Percentiles rank a stretch among this genome's conserved stretches.
phyloP scores from a whole-genome alignment of 345 rosid genomes.

The Gossypium thurberi region DNA sequence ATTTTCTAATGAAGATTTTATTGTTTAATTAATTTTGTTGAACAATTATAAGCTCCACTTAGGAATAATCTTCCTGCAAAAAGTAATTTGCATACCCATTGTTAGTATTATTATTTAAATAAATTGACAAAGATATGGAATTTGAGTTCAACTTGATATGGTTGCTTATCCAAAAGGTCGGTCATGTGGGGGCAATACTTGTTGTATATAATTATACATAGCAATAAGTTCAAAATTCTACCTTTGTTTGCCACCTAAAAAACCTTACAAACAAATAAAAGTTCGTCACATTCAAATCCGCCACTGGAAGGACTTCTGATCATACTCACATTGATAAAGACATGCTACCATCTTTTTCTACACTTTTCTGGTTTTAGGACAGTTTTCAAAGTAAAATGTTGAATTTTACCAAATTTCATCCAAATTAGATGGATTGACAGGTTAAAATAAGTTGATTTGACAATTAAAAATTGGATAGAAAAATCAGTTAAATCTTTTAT shows the following conservation, averaged over 20 bases:
- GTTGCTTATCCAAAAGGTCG: neutral
- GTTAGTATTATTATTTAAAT: neutral
- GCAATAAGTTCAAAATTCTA: neutral
- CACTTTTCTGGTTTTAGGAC: neutral
- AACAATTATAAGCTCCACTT: neutral
- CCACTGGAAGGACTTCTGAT: too few species aligned
- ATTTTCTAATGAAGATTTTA: neutral
- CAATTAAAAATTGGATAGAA: fast-evolving
- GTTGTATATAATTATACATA: neutral
- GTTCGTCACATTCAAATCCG: neutral
- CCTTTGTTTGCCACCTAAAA: neutral
- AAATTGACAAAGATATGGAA: neutral
- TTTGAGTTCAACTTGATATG: neutral
- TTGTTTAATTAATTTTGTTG: too few species aligned
- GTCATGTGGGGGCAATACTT: neutral
- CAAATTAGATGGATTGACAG: too few species aligned
- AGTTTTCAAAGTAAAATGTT: too few species aligned
- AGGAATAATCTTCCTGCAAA: neutral
- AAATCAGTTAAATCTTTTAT: too few species aligned
- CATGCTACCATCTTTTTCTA: neutral
- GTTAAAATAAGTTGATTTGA: too few species aligned
- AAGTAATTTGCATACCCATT: neutral
- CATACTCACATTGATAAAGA: conserved; percentile 3
- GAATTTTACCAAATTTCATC: too few species aligned
- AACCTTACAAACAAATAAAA: neutral